phyloP scores from a whole-genome alignment of 495 filamentous ascomycete species.

The Parathielavia hyrcaniae region DNA sequence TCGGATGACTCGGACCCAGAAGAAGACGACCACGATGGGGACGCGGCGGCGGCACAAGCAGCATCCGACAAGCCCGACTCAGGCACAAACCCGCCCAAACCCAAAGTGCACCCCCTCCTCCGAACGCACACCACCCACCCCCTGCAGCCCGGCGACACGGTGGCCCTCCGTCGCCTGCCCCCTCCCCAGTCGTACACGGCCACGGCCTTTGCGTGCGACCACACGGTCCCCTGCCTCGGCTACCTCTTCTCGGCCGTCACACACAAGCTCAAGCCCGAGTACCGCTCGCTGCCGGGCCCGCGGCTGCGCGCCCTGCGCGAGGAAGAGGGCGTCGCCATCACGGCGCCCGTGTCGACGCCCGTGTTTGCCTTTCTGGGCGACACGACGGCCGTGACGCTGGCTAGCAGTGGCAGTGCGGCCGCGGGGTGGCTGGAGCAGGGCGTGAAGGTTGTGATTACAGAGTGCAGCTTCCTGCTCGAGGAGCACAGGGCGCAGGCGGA shows the following conservation, averaged over 20 bases:
- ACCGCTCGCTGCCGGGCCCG: slow-evolving; percentile 9
- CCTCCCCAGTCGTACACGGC: slow-evolving; percentile 23
- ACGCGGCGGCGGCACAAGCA: neutral
- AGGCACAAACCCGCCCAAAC: neutral
- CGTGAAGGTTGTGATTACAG: slow-evolving; percentile 35
- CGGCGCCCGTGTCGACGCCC: slow-evolving; percentile 25
- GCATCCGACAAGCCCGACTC: neutral
- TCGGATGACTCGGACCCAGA: neutral
- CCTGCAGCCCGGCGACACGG: slow-evolving; percentile 18
- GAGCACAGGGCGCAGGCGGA: slow-evolving; percentile 32
- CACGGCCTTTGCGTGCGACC: slow-evolving; percentile 33
- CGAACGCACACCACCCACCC: slow-evolving; percentile 29
- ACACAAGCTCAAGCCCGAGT: slow-evolving; percentile 27
- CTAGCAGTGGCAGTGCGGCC: no score
- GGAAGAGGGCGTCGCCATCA: slow-evolving; percentile 20
- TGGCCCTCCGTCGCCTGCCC: slow-evolving; percentile 23
- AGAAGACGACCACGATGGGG: no score
- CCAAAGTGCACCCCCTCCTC: slow-evolving; percentile 2
- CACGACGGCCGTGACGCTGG: slow-evolving; percentile 29
- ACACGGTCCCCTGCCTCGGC: slow-evolving; percentile 35
- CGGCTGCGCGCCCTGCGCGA: slow-evolving; percentile 26
- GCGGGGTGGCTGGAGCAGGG: slow-evolving; percentile 24
- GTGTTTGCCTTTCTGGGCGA: slow-evolving; percentile 39
- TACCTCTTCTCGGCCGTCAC: slow-evolving; percentile 34
- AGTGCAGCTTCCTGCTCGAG: slow-evolving; percentile 36